Evolutionary conservation across 306 rosid genomes (phyloP).

Genomic region (Cicer chorassanicum): DNA sequence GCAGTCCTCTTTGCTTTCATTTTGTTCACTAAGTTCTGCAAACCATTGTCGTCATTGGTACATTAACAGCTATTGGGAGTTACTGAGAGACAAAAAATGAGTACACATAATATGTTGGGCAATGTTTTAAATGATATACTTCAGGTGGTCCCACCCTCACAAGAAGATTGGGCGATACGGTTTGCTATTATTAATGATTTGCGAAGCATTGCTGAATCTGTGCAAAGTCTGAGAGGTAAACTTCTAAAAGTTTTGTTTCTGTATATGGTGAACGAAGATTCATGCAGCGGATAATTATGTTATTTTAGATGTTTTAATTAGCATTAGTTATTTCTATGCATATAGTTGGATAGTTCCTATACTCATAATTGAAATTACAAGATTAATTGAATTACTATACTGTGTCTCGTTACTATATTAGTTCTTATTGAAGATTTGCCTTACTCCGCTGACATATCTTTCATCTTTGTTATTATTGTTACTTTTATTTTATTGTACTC

Average conservation of each 20-base stretch:
- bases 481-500: slow-evolving; percentile 25
- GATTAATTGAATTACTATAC: slow-evolving; percentile 1
- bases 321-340: slow-evolving; percentile 22
- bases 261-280: slow-evolving; percentile 14
- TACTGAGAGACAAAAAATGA: slow-evolving; percentile 55
- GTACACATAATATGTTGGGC: slow-evolving; percentile 50
- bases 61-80: slow-evolving; percentile 20
- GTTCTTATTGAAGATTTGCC: slow-evolving; percentile 16
- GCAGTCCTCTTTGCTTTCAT: slow-evolving; percentile 35
- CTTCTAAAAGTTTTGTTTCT: slow-evolving; percentile 28
- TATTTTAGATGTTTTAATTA: slow-evolving; percentile 29
- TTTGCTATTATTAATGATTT: slow-evolving; percentile 57
- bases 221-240: slow-evolving; percentile 71
- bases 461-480: slow-evolving; percentile 22
- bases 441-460: slow-evolving; percentile 8
- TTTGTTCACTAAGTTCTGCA: slow-evolving; percentile 40
- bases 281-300: slow-evolving; percentile 24
- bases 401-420: slow-evolving; percentile 16
- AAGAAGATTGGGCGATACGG: slow-evolving; percentile 62
- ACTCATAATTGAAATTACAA: neutral
- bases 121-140: slow-evolving; percentile 58
- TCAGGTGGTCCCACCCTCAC: slow-evolving; percentile 55
- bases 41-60: slow-evolving; percentile 30
- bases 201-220: slow-evolving; percentile 51
- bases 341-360: slow-evolving; percentile 8